Base-by-base conservation (phyloP, 2,329 filamentous ascomycete genomes). In the Cladorrhinum sp. region DNA sequence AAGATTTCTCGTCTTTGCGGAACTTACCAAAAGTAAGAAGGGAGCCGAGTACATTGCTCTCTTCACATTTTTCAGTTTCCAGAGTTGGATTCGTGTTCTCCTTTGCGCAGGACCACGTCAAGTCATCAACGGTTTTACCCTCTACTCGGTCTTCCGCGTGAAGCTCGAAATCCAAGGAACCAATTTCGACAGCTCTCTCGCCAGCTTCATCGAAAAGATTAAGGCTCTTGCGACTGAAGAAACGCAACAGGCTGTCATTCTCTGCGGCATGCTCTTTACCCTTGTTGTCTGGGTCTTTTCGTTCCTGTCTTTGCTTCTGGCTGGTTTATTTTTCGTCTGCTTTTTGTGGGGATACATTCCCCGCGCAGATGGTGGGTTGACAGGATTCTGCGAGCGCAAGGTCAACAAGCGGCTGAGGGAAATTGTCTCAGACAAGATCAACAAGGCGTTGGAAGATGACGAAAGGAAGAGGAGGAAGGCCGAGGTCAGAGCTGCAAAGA, bases 281-380 rank as follows among this genome's bases (percentile, higher is more conserved):
- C 74, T 96, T 22, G 73, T 97, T 58, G 85, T 98, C 67, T 98
- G 93, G 93, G 81, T 92, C 13, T 87, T 98, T 67, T 89, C 90
- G 0, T 84, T 90, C 5, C 72, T 98, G 1, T 87, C 84, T 49
- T 80, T 98, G 55, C 77, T 93, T n/a, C 71, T 90, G 9, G 92
- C 91, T 0, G 78, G 87, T 22, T 69, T 96, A 1, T 86, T 96
- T 62, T 98, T 96, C 75, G 75, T 96, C 38, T 85, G 91, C 69
- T 99, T 96, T 74, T 82, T 99, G 5, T 96, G 90, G 84, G 90
- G 95, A 74, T 95, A 93, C 76, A 93, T 99, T 63, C 92, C 93
- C 1, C 83, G 84, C 36, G 80, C 85, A 10, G 92, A 97, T 70
- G 91, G 92, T 5, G 88, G 90, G 7, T 81, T 99, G 27, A 85